Percentiles rank a stretch among this genome's conserved stretches.
Evolutionary conservation across 495 filamentous ascomycete species (phyloP).

Genomic region (Aspergillus biplanus): DNA sequence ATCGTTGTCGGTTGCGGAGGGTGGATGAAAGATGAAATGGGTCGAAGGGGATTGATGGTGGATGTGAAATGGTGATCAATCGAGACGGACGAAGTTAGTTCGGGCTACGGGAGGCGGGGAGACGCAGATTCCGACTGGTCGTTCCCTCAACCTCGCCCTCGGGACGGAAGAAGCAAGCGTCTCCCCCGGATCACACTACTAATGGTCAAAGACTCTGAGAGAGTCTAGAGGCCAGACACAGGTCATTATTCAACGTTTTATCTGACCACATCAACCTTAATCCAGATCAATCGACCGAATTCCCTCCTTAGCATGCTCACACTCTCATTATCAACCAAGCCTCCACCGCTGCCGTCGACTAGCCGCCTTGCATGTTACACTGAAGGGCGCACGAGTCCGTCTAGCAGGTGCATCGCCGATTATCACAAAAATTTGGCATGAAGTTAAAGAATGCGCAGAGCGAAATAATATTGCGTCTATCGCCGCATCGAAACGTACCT

Average conservation of each 20-base stretch:
- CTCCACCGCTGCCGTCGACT: constrained; percentile 6
- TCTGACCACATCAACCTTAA: not conserved
- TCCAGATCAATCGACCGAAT: not conserved
- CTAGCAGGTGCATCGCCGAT: constrained; percentile 23
- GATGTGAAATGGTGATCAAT: constrained; percentile 20
- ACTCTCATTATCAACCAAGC: not conserved
- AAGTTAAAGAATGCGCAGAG: not conserved
- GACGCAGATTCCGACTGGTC: constrained; percentile 30
- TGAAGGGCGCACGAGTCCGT: constrained; percentile 24
- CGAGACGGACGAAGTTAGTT: constrained; percentile 23
- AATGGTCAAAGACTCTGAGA: not conserved
- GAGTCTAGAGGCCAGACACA: not conserved
- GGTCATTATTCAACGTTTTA: not conserved
- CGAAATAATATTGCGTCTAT: not conserved
- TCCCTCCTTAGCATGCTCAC: not conserved
- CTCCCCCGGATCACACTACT: not conserved
- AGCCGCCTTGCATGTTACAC: constrained; percentile 20
- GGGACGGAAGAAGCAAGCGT: not conserved
- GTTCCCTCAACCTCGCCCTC: constrained; percentile 1
- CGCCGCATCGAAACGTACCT: not conserved
- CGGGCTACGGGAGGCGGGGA: constrained; percentile 36
- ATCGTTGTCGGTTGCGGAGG: constrained; percentile 6
- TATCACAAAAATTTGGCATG: not conserved
- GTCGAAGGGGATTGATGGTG: constrained; percentile 17
- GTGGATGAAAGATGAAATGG: constrained; percentile 10